phyloP scores from a whole-genome alignment of 208 protist species.

The Leishmania aethiopica region DNA sequence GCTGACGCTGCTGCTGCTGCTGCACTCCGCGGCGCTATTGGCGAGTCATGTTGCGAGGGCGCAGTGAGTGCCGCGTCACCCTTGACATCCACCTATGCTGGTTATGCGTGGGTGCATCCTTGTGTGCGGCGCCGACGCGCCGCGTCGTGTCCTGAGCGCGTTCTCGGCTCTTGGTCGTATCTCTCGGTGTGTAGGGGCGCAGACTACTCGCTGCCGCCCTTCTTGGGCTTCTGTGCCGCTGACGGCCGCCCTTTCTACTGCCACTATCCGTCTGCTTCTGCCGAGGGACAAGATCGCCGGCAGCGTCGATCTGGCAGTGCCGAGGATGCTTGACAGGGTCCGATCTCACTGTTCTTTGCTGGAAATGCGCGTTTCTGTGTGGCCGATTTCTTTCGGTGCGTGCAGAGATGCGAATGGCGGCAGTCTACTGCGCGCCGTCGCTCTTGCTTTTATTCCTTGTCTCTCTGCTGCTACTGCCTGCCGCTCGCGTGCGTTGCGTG shows the following conservation, averaged over 20 bases:
- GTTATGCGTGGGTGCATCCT: constrained; percentile 5
- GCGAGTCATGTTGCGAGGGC: background rate
- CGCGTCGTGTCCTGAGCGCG: constrained; percentile 21
- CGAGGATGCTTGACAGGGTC: background rate
- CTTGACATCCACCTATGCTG: constrained; percentile 5
- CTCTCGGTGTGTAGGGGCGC: background rate
- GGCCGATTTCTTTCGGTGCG: background rate
- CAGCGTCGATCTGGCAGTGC: background rate
- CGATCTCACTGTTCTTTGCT: background rate
- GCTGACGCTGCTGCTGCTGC: background rate
- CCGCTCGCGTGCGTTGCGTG: background rate
- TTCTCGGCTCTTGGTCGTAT: background rate
- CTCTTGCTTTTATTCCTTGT: background rate
- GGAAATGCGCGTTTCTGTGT: background rate
- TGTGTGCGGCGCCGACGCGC: background rate
- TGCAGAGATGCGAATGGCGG: background rate
- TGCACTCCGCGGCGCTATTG: background rate
- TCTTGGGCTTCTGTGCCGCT: constrained; percentile 29
- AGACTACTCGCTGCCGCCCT: constrained; percentile 13
- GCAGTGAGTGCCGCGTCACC: background rate
- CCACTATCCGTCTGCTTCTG: background rate
- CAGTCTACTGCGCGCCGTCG: too few relatives aligned
- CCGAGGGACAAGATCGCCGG: background rate
- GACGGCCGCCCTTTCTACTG: constrained; percentile 16
- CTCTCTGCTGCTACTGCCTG: background rate